Conservation (phyloP, 2,329 filamentous ascomycete species). For the Aureobasidium sp. region DNA sequence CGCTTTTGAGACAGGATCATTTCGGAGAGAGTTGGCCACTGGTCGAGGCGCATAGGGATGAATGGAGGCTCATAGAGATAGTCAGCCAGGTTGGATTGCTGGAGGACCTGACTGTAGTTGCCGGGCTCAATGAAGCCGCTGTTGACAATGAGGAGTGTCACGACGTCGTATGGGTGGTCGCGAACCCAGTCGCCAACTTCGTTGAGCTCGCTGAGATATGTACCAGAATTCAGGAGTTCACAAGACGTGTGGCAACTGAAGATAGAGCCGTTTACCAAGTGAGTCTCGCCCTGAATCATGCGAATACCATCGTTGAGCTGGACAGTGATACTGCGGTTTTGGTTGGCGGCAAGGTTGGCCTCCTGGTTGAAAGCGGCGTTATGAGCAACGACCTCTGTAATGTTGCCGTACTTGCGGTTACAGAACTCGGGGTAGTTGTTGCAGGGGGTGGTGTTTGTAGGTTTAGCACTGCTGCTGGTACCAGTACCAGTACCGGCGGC, state of each 20-base stretch:
- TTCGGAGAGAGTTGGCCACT: conserved; percentile 75
- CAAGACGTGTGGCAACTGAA: conserved; percentile 84
- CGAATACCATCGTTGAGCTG: conserved; percentile 72
- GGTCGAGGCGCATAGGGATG: conserved; percentile 58
- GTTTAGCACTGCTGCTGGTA: conserved; percentile 23
- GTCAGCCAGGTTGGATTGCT: conserved; percentile 60
- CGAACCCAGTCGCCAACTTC: conserved; percentile 65
- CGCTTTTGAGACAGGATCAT: conserved; percentile 61
- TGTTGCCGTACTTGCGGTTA: conserved; percentile 66
- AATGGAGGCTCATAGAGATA: conserved; percentile 66
- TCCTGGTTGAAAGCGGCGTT: conserved; percentile 68
- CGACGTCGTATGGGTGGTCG: conserved; percentile 71
- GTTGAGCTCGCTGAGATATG: conserved; percentile 63
- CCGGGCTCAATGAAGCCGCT: conserved; percentile 60
- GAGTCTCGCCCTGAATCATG: conserved; percentile 54
- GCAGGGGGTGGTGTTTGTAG: conserved; percentile 68
- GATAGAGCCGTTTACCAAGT: conserved; percentile 46
- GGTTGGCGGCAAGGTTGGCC: conserved; percentile 69
- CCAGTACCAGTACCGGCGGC: conserved; percentile 21
- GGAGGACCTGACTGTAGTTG: conserved; percentile 59
- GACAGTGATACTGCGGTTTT: conserved; percentile 54
- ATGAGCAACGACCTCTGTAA: conserved; percentile 68
- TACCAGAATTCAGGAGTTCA: conserved; percentile 70
- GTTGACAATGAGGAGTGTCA: conserved; percentile 81
- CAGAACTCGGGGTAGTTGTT: conserved; percentile 69